These are phyloP conservation scores for Quaeritorhiza haematococci DNA, from an alignment of 371 early-diverging fungal genomes.

Conservation along the genomic window DNA sequence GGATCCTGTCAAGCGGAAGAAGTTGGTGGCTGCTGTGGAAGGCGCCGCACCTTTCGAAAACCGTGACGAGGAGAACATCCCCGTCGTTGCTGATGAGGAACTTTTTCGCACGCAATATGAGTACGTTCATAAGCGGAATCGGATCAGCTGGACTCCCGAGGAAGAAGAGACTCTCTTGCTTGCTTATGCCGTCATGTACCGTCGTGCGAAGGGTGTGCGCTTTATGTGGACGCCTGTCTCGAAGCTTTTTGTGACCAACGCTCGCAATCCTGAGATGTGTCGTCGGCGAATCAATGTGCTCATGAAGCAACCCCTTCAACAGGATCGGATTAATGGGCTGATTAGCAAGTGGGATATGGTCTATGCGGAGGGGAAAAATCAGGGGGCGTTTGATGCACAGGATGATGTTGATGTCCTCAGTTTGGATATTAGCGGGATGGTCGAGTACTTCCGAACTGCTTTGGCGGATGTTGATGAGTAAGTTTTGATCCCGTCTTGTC, in stretches of 20 bases:
- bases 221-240: constrained; percentile 37
- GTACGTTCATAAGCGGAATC: constrained; percentile 8
- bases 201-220: constrained; percentile 16
- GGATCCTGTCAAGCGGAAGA: no score
- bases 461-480: no score
- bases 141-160: constrained; percentile 34
- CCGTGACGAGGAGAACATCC: constrained; percentile 11
- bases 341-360: constrained; percentile 32
- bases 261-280: constrained; percentile 21
- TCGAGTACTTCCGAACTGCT: constrained; percentile 40
- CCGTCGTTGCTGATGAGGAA: constrained; percentile 15
- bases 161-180: constrained; percentile 50
- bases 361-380: constrained; percentile 31
- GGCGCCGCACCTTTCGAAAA: background rate
- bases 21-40: background rate
- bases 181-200: constrained; percentile 29
- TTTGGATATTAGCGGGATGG: constrained; percentile 29
- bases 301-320: constrained; percentile 11
- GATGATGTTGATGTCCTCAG: constrained; percentile 16
- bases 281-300: constrained; percentile 39
- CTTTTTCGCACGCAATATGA: constrained; percentile 25
- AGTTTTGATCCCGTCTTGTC: no score
- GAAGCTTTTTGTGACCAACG: constrained; percentile 8
- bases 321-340: constrained; percentile 24
- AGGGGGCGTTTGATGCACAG: constrained; percentile 28